A percentile compares a stretch with the other conserved stretches of the same genome.
These are phyloP conservation scores for Vigna unguiculata DNA, from an alignment of 306 rosid genomes.

Conservation along the genomic window DNA sequence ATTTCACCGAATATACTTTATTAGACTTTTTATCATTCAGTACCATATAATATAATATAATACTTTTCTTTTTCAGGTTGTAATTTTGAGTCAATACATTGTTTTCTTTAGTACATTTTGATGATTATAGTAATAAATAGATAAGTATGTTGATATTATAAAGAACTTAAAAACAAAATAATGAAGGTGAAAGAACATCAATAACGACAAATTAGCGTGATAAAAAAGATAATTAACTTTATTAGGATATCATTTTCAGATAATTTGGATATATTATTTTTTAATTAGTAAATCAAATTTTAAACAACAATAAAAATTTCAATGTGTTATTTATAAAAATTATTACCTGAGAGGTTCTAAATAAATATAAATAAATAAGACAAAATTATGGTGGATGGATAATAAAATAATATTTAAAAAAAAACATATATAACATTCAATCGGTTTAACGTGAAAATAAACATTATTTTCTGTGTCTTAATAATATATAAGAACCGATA, in stretches of 20 bases:
- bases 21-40: background rate
- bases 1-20: background rate
- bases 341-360: too few species aligned
- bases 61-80: background rate
- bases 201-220: background rate
- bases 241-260: too few species aligned
- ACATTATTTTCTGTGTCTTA: background rate
- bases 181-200: background rate
- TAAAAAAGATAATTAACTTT: background rate
- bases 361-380: background rate
- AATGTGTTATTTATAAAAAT: too few species aligned
- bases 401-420: background rate
- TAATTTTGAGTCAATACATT: too few species aligned
- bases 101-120: too few species aligned
- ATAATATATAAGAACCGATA: slow-evolving; percentile 1
- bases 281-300: too few species aligned
- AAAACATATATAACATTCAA: background rate
- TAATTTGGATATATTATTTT: too few species aligned
- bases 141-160: background rate
- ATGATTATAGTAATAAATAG: background rate
- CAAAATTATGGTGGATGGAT: background rate
- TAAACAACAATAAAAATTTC: too few species aligned
- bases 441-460: background rate
- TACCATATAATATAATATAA: too few species aligned
- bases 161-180: background rate